A percentile compares a stretch with the other conserved stretches of the same genome.
Conservation (phyloP, 768 basidiomycete genomes). For the Tulasnella sp. region DNA sequence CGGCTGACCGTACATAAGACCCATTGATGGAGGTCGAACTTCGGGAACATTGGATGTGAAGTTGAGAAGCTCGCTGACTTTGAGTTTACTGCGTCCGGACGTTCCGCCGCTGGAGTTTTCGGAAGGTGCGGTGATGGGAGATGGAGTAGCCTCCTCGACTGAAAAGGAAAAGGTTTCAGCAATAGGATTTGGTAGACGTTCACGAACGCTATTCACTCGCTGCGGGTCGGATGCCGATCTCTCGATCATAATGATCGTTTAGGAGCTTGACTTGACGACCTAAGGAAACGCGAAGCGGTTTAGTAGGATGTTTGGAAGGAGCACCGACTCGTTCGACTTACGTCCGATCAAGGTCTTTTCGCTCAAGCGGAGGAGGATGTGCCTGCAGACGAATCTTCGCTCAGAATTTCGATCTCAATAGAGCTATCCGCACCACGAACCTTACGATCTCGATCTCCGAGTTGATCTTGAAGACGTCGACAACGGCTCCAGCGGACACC, state of each 20-base stretch:
- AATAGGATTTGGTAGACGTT: neutral
- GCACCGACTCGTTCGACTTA: neutral
- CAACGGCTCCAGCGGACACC: neutral
- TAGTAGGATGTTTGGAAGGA: neutral
- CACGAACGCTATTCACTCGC: neutral
- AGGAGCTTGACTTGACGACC: neutral
- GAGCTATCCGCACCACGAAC: neutral
- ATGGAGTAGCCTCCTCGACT: neutral
- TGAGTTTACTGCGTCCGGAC: neutral
- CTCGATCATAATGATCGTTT: neutral
- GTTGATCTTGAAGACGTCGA: conserved; percentile 5
- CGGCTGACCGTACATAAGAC: neutral
- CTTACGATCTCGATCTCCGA: conserved; percentile 6
- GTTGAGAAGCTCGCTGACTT: neutral
- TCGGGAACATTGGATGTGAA: neutral
- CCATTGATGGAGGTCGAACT: neutral
- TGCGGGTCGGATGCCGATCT: neutral
- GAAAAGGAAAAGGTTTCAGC: neutral
- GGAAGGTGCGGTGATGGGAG: neutral
- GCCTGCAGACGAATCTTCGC: neutral
- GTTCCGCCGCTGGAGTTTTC: neutral
- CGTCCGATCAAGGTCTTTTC: conserved; percentile 10
- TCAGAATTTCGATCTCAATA: neutral
- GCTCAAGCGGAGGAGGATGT: neutral
- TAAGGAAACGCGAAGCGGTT: neutral